Base-by-base conservation (phyloP, 805 yeast species). In the Scheffersomyces stipitis region DNA sequence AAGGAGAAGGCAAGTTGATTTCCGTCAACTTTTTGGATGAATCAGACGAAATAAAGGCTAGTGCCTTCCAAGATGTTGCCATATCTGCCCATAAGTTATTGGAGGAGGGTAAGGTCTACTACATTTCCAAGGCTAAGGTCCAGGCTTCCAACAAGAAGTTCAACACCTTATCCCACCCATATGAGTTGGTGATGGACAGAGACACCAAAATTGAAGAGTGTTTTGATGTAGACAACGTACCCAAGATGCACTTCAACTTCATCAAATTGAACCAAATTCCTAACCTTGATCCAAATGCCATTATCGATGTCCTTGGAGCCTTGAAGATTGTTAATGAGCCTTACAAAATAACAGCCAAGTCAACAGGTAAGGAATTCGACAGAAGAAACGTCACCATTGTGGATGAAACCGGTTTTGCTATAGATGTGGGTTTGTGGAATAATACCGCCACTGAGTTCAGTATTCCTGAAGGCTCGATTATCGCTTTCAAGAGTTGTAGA, bases 41-140 rank as follows among this genome's bases (percentile, higher is more conserved):
- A 58, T 85, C 96, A 4, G 96, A 93, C 52, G 98, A 93, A 67
- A 93, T 93, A 50, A 77, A 93, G 54, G 97, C 96, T 8, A 89
- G 98, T 2, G 96, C 93, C 1, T 93, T 93, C 64, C 86, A 86
- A 59, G 91, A 87, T 26, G 75, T 77, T 51, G 96, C 91, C 9
- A 95, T 86, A 41, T 80, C 78, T 56, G 84, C 78, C 56, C 82
- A 78, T 66, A 86, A 83, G 49, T 52, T 80, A 20, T 64, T 93
- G 34, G 86, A 86, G 59, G 98, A 89, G 56, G 96, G 96, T 24
- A 81, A 85, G 61, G 95, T 86, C 5, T 93, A 88, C 58, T 87
- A 83, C 51, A 73, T 93, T 22, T 78, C 91, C 28, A 85, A 82
- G 53, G 90, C 91, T 13, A 73, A 90, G 44, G 80, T 93, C 45